Base-by-base conservation (phyloP, 768 basidiomycete species). In the Hygrophorus pudorinus region DNA sequence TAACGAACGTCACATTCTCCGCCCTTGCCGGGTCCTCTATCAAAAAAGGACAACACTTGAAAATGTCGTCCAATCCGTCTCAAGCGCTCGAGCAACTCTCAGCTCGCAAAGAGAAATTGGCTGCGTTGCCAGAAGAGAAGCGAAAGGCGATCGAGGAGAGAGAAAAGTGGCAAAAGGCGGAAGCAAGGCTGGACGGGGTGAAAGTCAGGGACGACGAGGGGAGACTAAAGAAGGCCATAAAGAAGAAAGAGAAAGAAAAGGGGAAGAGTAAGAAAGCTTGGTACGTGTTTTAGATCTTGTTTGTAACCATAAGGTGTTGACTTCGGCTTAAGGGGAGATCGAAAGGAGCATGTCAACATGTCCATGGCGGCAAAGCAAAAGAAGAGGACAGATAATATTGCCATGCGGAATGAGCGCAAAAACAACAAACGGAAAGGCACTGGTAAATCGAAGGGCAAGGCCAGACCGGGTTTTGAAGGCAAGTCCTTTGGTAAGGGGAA, bases 211-310 rank as follows among this genome's bases (percentile, higher is more conserved):
- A 98, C 53, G 87, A 93, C 53, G 89, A 90, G 58, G 59, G 53
- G 1, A 67, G 82, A 36, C 61, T 99, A 55, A 97, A 94, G 69
- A 97, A 96, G 67, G 91, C 91, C 33, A 79, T 77, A 6, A 98
- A 96, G 70, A 70, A 87, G 59, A 82, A 87, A 51, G 94, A 96
- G 63, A 93, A 94, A 61, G 80, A 80, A 53, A 97, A 97, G 59
- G 55, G 48, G 17, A 92, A 87, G 67, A 79, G 80, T 47, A 87
- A 85, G 60, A 85, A 84, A 56, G 72, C 75, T 35, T 98, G 94
- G 93, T 93, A 49, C 45, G 82, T 66, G 28, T 47, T 35, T 46
- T 37, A 24, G 29, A 5, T 16, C 24, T 36, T 47, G 42, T 35
- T 46, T 18, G 30, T 48, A 16, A 40, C 28, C 29, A 28, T n/a